Conservation (phyloP, 768 basidiomycete genomes). For the Termitomyces sp. region DNA sequence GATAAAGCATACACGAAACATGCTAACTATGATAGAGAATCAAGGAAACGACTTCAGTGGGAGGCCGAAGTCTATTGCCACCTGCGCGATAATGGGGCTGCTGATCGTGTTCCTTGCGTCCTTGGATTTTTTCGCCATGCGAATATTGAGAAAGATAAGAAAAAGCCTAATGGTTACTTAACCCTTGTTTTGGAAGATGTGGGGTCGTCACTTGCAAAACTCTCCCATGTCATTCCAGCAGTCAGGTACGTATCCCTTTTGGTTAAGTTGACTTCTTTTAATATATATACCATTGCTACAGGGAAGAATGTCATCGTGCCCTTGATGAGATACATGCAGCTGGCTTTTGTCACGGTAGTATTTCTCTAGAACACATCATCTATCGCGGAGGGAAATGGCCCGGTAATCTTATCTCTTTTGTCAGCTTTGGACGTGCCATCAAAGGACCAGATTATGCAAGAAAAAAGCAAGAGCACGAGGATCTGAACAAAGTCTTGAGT, state of each 20-base stretch:
- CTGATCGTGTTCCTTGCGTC: background rate
- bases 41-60: background rate
- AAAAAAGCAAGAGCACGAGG: background rate
- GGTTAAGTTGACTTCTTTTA: too few species aligned
- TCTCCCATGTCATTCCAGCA: background rate
- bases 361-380: conserved; percentile 1
- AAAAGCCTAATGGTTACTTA: background rate
- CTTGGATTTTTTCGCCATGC: conserved; percentile 1
- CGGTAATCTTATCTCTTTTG: background rate
- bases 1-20: background rate
- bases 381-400: background rate
- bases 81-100: background rate
- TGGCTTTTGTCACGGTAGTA: background rate
- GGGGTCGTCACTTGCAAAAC: background rate
- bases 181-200: background rate
- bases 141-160: background rate
- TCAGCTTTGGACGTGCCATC: background rate
- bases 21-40: background rate
- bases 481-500: background rate
- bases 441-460: background rate
- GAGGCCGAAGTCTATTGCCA: background rate
- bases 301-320: background rate
- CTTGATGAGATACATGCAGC: conserved; percentile 1
- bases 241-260: background rate
- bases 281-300: background rate